A percentile compares a stretch with the other conserved stretches of the same genome.
Evolutionary conservation across 1,284 basidiomycete species (phyloP).

Genomic region (Moesziomyces sp.): DNA sequence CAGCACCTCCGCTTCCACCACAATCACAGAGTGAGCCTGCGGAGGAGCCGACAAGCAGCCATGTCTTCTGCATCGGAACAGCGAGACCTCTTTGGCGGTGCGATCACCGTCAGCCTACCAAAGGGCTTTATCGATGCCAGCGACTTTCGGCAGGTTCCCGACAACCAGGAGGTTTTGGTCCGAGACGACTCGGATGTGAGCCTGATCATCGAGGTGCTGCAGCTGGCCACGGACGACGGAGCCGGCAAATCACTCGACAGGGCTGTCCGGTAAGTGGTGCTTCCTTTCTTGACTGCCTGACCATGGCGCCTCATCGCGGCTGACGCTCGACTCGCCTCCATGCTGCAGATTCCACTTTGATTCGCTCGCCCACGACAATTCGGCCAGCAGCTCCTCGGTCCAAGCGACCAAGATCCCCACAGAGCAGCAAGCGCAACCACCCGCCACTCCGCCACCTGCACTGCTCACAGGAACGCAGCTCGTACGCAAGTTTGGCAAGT

Average conservation of each 20-base stretch:
- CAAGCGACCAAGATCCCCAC: slow-evolving; percentile 68
- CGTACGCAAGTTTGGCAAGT: slow-evolving; percentile 61
- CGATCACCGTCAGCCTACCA: slow-evolving; percentile 78
- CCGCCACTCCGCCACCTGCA: slow-evolving; percentile 44
- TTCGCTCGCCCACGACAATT: slow-evolving; percentile 91
- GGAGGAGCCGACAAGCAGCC: no score
- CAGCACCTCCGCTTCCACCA: slow-evolving; percentile 3
- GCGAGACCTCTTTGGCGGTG: slow-evolving; percentile 74
- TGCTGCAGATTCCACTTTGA: slow-evolving; percentile 84
- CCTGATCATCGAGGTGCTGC: slow-evolving; percentile 86
- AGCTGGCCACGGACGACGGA: slow-evolving; percentile 76
- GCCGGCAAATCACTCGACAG: slow-evolving; percentile 70
- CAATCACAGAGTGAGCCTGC: no score
- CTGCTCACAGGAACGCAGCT: slow-evolving; percentile 54
- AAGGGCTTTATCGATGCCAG: slow-evolving; percentile 82
- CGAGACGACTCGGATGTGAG: slow-evolving; percentile 78
- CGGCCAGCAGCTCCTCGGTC: slow-evolving; percentile 74
- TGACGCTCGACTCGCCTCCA: neutral
- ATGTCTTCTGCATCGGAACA: slow-evolving; percentile 15
- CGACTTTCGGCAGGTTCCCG: slow-evolving; percentile 90
- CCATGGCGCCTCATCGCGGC: neutral
- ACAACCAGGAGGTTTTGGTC: slow-evolving; percentile 94
- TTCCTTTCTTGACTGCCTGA: neutral
- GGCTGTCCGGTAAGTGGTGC: slow-evolving; percentile 58
- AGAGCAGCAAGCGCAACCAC: slow-evolving; percentile 6